Percentiles rank a stretch among this genome's conserved stretches.
These are phyloP conservation scores for Phtheirospermum japonicum DNA, from an alignment of 257 asterid species.

Conservation along the genomic window DNA sequence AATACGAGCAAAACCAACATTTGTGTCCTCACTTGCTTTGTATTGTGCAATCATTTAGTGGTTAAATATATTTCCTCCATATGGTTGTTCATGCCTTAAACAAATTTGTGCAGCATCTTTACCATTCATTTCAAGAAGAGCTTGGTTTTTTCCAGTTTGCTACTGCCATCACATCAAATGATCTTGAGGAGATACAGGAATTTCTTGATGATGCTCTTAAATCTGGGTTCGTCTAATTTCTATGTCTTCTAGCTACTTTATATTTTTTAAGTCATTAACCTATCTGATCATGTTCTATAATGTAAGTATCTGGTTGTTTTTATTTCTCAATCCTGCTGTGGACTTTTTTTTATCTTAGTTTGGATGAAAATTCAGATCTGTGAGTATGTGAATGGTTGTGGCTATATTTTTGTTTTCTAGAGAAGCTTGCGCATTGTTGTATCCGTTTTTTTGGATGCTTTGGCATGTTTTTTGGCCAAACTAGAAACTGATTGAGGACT, in stretches of 20 bases:
- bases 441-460: too few relatives aligned
- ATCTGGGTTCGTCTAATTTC: constrained; percentile 48
- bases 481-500: too few relatives aligned
- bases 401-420: too few relatives aligned
- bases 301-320: too few relatives aligned
- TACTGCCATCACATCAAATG: constrained; percentile 77
- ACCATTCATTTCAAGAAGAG: constrained; percentile 82
- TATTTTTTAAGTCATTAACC: constrained; percentile 15
- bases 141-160: constrained; percentile 73
- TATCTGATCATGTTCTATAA: constrained; percentile 1
- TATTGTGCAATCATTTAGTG: constrained; percentile 4
- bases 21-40: constrained; percentile 5
- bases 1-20: constrained; percentile 14
- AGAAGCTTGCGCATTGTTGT: too few relatives aligned
- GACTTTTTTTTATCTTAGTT: too few relatives aligned
- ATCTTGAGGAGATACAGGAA: constrained; percentile 87
- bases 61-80: constrained; percentile 22
- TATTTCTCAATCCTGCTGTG: too few relatives aligned
- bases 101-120: constrained; percentile 85
- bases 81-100: constrained; percentile 23
- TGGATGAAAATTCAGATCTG: too few relatives aligned
- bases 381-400: too few relatives aligned
- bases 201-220: constrained; percentile 89
- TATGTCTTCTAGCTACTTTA: constrained; percentile 12
- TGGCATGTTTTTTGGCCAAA: too few relatives aligned